phyloP scores from a whole-genome alignment of 2,329 filamentous ascomycete genomes.

The Capronia coronata region DNA sequence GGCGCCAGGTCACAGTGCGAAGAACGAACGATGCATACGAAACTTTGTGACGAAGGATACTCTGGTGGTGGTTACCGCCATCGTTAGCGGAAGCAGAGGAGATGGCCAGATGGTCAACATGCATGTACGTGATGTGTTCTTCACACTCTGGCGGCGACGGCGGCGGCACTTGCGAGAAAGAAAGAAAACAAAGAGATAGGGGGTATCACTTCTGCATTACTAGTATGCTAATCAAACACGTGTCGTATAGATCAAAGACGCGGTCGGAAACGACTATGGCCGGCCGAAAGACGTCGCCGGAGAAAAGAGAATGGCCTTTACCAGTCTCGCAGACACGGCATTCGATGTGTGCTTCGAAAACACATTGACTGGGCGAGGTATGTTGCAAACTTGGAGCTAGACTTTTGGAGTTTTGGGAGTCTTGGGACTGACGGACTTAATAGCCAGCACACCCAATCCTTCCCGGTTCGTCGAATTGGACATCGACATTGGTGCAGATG shows the following conservation, averaged over 20 bases:
- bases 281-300: conserved; percentile 84
- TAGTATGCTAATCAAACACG: conserved; percentile 1
- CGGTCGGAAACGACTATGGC: conserved; percentile 92
- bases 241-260: conserved; percentile 72
- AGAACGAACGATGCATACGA: conserved; percentile 81
- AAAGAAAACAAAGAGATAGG: too few relatives aligned
- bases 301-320: conserved; percentile 90
- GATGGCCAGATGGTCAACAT: conserved; percentile 94
- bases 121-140: conserved; percentile 62
- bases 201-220: too few relatives aligned
- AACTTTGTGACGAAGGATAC: conserved; percentile 93
- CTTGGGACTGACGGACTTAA: conserved; percentile 4
- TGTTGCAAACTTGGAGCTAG: conserved; percentile 33
- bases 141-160: conserved; percentile 7
- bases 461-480: conserved; percentile 80
- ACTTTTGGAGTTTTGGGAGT: too few relatives aligned
- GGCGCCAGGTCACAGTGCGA: conserved; percentile 53
- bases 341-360: conserved; percentile 98
- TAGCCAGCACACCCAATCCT: conserved; percentile 38
- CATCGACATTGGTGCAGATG: conserved; percentile 92
- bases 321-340: conserved; percentile 79
- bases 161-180: too few relatives aligned
- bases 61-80: conserved; percentile 90
- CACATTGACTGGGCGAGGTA: conserved; percentile 60
- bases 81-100: conserved; percentile 72